Percentiles rank a stretch among this genome's conserved stretches.
Conservation (phyloP, 176 grass and related monocot genomes). For the Poa pratensis region DNA sequence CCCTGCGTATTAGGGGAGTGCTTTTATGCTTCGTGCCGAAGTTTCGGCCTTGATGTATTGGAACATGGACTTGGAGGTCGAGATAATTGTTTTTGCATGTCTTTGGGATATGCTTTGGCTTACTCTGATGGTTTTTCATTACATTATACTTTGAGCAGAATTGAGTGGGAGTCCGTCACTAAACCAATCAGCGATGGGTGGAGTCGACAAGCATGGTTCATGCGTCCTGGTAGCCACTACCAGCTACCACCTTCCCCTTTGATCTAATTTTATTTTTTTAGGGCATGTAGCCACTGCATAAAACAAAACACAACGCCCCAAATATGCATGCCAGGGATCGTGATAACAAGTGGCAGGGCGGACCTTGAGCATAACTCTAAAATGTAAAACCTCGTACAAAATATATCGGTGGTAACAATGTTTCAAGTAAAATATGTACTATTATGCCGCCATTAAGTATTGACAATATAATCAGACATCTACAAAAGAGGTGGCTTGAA, state of each 20-base stretch:
- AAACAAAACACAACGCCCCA: neutral
- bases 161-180: neutral
- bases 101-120: too few species aligned
- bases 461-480: too few species aligned
- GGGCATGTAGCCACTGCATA: neutral
- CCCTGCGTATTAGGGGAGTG: constrained; percentile 55
- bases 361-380: too few species aligned
- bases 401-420: too few species aligned
- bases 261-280: neutral
- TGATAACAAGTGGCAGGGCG: neutral
- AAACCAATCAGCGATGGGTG: constrained; percentile 1
- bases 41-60: neutral
- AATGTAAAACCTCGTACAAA: too few species aligned
- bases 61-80: neutral
- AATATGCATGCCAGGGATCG: neutral
- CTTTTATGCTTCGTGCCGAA: neutral
- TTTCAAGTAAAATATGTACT: too few species aligned
- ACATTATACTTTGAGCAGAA: too few species aligned
- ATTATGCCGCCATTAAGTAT: too few species aligned
- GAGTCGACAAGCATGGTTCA: constrained; percentile 16
- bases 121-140: constrained; percentile 25
- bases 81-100: neutral
- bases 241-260: neutral
- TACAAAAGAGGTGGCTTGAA: too few species aligned
- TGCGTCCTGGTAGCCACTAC: neutral